Conservation (phyloP, 495 filamentous ascomycete genomes). For the Annulohypoxylon stygium region DNA sequence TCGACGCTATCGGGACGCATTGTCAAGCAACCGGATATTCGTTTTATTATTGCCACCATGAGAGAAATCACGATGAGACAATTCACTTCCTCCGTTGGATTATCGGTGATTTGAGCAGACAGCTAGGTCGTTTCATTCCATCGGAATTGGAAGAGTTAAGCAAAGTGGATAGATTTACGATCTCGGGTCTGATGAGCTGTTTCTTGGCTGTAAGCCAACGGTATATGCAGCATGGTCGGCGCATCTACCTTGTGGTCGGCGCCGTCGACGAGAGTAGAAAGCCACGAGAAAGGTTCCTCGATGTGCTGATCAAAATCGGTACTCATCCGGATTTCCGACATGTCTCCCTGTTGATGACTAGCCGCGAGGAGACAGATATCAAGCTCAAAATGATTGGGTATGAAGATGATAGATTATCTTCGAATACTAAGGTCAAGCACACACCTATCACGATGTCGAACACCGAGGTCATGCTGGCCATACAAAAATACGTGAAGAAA, state of each 20-base stretch:
- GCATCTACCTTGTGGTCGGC: slow-evolving; percentile 40
- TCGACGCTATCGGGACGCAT: slow-evolving; percentile 41
- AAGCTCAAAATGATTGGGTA: slow-evolving; percentile 36
- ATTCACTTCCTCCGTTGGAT: slow-evolving; percentile 49
- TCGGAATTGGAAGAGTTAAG: slow-evolving; percentile 21
- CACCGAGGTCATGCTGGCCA: slow-evolving; percentile 51
- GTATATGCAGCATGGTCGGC: background rate
- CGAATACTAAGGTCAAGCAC: background rate
- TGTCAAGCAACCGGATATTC: slow-evolving; percentile 39
- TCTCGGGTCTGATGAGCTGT: slow-evolving; percentile 27
- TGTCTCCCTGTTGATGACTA: slow-evolving; percentile 57
- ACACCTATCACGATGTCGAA: slow-evolving; percentile 55
- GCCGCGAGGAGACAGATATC: slow-evolving; percentile 59
- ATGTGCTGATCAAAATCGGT: slow-evolving; percentile 39
- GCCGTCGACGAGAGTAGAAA: slow-evolving; percentile 43
- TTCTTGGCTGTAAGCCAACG: slow-evolving; percentile 25
- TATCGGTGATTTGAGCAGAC: slow-evolving; percentile 51
- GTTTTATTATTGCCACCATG: slow-evolving; percentile 59
- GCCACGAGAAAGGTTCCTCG: slow-evolving; percentile 33
- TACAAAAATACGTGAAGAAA: slow-evolving; percentile 48
- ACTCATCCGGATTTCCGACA: slow-evolving; percentile 51
- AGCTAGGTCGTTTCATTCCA: slow-evolving; percentile 36
- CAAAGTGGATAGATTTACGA: slow-evolving; percentile 14
- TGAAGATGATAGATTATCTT: slow-evolving; percentile 9
- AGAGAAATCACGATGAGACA: slow-evolving; percentile 53